Conservation (phyloP, 805 yeast genomes). For the Spathaspora girioi region DNA sequence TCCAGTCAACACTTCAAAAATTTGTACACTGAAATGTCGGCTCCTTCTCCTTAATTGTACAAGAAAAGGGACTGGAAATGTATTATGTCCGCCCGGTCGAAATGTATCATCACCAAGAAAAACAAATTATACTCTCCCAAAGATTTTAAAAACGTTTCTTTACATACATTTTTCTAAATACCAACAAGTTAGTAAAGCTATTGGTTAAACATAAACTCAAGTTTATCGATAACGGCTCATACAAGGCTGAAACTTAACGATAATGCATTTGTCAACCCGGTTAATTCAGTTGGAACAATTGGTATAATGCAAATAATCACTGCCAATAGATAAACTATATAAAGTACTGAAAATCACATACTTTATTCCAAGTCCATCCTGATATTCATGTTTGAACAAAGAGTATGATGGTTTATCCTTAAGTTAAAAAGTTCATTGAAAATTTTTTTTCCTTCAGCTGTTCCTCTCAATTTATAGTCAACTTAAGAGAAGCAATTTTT, state of each 20-base stretch:
- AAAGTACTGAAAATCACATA: conserved; percentile 1
- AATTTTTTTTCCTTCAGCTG: background rate
- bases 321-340: conserved; percentile 18
- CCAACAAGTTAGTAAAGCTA: background rate
- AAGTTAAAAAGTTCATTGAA: background rate
- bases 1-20: conserved; percentile 36
- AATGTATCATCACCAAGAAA: conserved; percentile 37
- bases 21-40: conserved; percentile 44
- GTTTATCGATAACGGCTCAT: conserved; percentile 31
- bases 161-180: background rate
- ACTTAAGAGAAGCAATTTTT: too few relatives aligned
- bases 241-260: conserved; percentile 55
- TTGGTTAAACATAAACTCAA: background rate
- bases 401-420: background rate
- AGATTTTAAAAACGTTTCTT: background rate
- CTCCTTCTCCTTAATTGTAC: conserved; percentile 41
- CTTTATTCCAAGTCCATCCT: conserved; percentile 2
- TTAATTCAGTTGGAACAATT: conserved; percentile 49
- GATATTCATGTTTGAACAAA: background rate
- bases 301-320: conserved; percentile 49
- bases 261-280: conserved; percentile 48
- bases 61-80: conserved; percentile 34
- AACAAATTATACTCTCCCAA: background rate
- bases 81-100: conserved; percentile 54
- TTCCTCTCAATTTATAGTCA: background rate